Evolutionary conservation across 2,329 filamentous ascomycete species (phyloP).

Genomic region (Sordariomycetes sp.): DNA sequence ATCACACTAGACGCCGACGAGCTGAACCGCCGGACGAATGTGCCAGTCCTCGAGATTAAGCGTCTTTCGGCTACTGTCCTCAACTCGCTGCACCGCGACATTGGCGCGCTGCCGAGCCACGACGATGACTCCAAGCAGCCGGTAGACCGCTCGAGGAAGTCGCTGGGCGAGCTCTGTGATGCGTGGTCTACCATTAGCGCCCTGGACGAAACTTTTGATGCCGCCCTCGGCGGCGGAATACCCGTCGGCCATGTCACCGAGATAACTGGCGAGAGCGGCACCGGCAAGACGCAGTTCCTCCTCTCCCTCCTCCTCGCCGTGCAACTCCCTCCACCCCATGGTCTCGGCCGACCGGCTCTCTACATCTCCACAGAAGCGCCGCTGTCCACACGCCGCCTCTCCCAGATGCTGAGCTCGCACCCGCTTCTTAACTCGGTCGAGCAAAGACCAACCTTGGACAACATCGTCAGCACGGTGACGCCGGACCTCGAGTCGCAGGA

Average conservation of each 20-base stretch:
- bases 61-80: constrained; percentile 60
- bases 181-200: constrained; percentile 63
- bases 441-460: constrained; percentile 53
- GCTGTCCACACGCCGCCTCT: constrained; percentile 69
- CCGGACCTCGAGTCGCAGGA: constrained; percentile 91
- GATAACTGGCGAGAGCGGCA: constrained; percentile 84
- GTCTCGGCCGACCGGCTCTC: constrained; percentile 62
- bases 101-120: constrained; percentile 17
- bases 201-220: constrained; percentile 64
- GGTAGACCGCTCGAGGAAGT: neutral
- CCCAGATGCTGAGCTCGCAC: constrained; percentile 65
- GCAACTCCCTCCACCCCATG: constrained; percentile 66
- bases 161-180: neutral
- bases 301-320: constrained; percentile 73
- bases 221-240: constrained; percentile 63
- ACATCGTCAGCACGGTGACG: constrained; percentile 70
- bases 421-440: constrained; percentile 37
- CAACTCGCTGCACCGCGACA: constrained; percentile 54
- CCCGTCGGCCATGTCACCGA: constrained; percentile 76
- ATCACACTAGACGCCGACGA: constrained; percentile 74
- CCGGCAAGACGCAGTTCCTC: constrained; percentile 90
- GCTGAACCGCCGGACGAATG: constrained; percentile 73
- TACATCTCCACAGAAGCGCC: constrained; percentile 92
- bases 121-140: neutral
- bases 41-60: constrained; percentile 72